Base-by-base conservation (phyloP, 371 early-diverging fungal species). In the Mortierella sp. region DNA sequence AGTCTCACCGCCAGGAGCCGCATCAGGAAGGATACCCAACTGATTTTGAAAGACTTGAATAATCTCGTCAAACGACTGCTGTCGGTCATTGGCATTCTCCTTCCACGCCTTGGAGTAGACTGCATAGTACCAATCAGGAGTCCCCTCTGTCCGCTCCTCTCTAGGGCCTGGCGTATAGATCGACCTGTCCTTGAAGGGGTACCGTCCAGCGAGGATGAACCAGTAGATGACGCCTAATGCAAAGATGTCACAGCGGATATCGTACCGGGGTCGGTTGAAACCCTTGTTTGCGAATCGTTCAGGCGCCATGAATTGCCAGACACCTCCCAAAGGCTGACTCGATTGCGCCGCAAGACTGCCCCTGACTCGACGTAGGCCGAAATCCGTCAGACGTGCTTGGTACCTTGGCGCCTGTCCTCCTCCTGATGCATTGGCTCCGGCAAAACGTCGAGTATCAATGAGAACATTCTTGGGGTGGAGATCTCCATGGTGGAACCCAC, bases 141-240 rank as follows among this genome's bases (percentile, higher is more conserved):
- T 81, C n/a, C 79, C 86, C 14, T 78, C 79, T 14, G 76, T 26
- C 69, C 79, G 64, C 2, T 37, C 74, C 69, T 86, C 86, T 5
- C 79, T 72, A 5, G 75, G 74, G 0, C 77, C 78, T 0, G 74
- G 79, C 3, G 43, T 16, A 72, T 46, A 76, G 24, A 71, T 40
- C 26, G 74, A 26, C 1, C 51, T 59, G n/a, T 79, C 75, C 43
- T 76, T 79, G 76, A 79, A 79, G 0, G 86, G 86, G 48, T 81
- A 81, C 8, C 75, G 79, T 19, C 82, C 86, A 9, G 79, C 69
- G 55, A 81, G 73, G 71, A 86, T 76, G 67, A 57, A 76, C 86
- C 86, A 86, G 31, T 79, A 81, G 34, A 86, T 73, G 16, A 81
- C 82, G 1, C 86, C 86, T 2, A 86, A 54, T 0, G 86, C 86